These are phyloP conservation scores for Aspergillus tamarii DNA, from an alignment of 2,329 filamentous ascomycete species.

Conservation along the genomic window DNA sequence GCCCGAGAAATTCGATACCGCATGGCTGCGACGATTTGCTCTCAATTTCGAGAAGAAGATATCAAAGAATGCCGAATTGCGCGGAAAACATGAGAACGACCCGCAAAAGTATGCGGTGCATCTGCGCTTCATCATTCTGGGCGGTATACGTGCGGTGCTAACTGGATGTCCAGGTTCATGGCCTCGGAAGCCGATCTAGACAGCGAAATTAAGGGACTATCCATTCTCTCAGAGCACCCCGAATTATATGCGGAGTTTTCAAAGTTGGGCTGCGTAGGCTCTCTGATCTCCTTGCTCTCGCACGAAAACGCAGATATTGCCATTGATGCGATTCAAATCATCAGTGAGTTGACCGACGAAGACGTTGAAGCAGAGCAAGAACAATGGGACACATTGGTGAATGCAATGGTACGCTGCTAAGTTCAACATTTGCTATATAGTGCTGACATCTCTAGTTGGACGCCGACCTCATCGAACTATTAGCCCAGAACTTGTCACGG, in stretches of 20 bases:
- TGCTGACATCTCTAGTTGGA: constrained; percentile 40
- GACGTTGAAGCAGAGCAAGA: constrained; percentile 80
- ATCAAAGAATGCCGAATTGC: constrained; percentile 84
- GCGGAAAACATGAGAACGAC: constrained; percentile 79
- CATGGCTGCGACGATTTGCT: constrained; percentile 81
- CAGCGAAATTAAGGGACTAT: constrained; percentile 81
- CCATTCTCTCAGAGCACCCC: constrained; percentile 83
- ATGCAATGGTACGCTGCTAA: constrained; percentile 53
- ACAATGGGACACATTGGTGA: constrained; percentile 78
- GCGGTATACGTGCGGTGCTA: constrained; percentile 17
- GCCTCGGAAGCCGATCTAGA: constrained; percentile 87
- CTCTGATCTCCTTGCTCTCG: constrained; percentile 77
- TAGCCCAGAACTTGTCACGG: constrained; percentile 66
- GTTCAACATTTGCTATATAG: neutral
- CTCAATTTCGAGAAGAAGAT: constrained; percentile 89
- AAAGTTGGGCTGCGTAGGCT: constrained; percentile 70
- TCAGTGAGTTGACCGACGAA: constrained; percentile 90
- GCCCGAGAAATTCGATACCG: constrained; percentile 76
- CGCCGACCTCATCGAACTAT: constrained; percentile 45
- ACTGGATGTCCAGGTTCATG: constrained; percentile 61
- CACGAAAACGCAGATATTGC: constrained; percentile 98
- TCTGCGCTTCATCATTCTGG: neutral
- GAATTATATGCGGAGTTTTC: constrained; percentile 81
- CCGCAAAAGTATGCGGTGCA: constrained; percentile 65
- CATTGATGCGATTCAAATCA: constrained; percentile 85